Percentiles rank a stretch among this genome's conserved stretches.
phyloP scores from a whole-genome alignment of 208 protist species.

The Leishmania arabica region DNA sequence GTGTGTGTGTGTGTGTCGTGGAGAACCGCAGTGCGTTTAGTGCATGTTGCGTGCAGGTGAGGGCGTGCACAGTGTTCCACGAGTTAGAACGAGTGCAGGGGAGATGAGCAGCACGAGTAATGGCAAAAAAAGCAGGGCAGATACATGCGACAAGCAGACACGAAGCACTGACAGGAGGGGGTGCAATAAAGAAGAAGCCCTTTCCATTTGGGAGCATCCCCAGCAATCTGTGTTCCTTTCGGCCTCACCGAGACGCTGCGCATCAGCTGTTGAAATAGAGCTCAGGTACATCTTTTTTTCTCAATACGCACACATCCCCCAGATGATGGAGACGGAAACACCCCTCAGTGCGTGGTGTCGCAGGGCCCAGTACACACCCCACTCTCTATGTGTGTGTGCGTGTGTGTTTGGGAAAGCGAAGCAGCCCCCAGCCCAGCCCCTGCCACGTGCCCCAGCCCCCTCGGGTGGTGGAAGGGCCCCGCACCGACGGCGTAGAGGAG shows the following conservation, averaged over 20 bases:
- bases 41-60: background rate
- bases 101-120: background rate
- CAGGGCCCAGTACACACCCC: background rate
- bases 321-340: too few species aligned
- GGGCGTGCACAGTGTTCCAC: background rate
- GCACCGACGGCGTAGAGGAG: background rate
- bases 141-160: background rate
- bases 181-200: background rate
- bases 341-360: background rate
- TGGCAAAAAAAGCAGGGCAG: background rate
- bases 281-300: background rate
- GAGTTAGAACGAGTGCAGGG: background rate
- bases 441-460: background rate
- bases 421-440: background rate
- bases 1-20: background rate
- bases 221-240: background rate
- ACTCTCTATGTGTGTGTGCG: background rate
- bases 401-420: background rate
- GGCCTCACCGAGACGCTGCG: background rate
- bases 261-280: background rate
- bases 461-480: background rate
- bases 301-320: too few species aligned
- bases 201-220: background rate
- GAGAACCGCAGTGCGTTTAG: background rate
- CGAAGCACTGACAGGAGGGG: background rate